Evolutionary conservation across 1,284 basidiomycete genomes (phyloP), one percentile per base, ranked within the genome.

Genomic region (Rugiboletus extremiorientalis): DNA sequence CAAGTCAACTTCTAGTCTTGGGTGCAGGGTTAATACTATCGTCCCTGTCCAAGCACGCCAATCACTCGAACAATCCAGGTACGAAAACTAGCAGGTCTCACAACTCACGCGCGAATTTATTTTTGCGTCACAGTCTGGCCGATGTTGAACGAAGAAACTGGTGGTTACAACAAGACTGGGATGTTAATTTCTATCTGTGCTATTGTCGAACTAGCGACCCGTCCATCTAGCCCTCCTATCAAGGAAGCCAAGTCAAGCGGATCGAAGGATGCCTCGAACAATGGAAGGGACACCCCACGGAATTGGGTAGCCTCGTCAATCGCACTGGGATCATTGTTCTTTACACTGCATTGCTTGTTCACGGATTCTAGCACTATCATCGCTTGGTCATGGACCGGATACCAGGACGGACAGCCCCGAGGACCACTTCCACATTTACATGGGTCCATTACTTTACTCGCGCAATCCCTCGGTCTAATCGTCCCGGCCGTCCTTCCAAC

Each of bases 301-400:
- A 72, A 70, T 57, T 85, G 84, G 80, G 55, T 85, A 18, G 64
- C 71, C 2, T 72, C 77, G 6, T 81, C 86, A 0, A 62, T 91
- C 34, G 85, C 91, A 1, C 76, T 95, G 8, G 93, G 92, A 5
- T 80, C 83, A 37, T 75, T 93, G 33, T 74, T 95, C 20, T 94
- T 92, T 75, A 81, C 85, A 16, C 65, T 96, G 0, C 92, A 96
- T 67, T 89, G 85, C 36, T 81, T 94, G 55, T 76, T 93, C 42
- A 85, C 86, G 9, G 94, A 98, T 63, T 77, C 88, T 1, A 90
- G 89, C 58, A 95, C 93, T 0, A 81, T 96, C 54, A 84, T 96
- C 59, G 86, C 92, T 3, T 96, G 92, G 91, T 88, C 90, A 1
- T 97, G 94, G 93, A 90, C 90, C 0, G 95, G 95, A 3, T 96